Conservation (phyloP, 164 flowering plant genomes). For the Taxillus chinensis region DNA sequence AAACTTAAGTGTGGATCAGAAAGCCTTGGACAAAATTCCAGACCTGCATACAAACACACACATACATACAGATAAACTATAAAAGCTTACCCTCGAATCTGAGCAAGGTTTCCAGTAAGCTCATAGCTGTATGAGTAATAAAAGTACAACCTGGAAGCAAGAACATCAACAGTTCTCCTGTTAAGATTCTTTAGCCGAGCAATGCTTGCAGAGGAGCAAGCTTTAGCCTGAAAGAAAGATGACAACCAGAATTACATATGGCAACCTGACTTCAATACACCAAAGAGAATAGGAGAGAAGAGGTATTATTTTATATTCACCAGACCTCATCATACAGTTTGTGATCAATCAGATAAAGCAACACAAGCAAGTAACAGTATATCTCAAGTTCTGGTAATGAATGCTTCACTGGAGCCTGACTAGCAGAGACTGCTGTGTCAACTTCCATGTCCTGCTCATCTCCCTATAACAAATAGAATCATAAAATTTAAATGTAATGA, state of each 20-base stretch:
- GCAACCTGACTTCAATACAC: not conserved
- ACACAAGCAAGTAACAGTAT: conserved; percentile 1
- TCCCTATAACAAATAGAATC: not conserved
- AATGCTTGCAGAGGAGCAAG: conserved; percentile 81
- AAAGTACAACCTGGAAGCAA: conserved; percentile 81
- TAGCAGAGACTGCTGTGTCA: conserved; percentile 1
- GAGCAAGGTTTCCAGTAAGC: conserved; percentile 86
- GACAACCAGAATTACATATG: not conserved
- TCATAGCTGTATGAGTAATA: conserved; percentile 86
- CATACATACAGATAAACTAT: too few relatives aligned
- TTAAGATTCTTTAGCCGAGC: conserved; percentile 66
- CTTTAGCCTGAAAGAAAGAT: conserved; percentile 55
- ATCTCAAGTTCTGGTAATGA: conserved; percentile 2
- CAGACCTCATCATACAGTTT: not conserved
- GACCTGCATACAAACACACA: too few relatives aligned
- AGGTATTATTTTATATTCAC: not conserved
- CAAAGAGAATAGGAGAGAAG: not conserved
- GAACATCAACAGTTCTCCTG: conserved; percentile 80
- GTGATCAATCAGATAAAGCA: conserved; percentile 1
- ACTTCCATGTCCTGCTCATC: conserved; percentile 6
- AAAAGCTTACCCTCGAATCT: conserved; percentile 80
- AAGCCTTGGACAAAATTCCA: too few relatives aligned
- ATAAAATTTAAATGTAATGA: too few relatives aligned
- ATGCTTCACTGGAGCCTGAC: conserved; percentile 5
- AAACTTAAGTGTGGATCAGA: too few relatives aligned